phyloP scores from a whole-genome alignment of 768 basidiomycete genomes.

The Russula sp. region DNA sequence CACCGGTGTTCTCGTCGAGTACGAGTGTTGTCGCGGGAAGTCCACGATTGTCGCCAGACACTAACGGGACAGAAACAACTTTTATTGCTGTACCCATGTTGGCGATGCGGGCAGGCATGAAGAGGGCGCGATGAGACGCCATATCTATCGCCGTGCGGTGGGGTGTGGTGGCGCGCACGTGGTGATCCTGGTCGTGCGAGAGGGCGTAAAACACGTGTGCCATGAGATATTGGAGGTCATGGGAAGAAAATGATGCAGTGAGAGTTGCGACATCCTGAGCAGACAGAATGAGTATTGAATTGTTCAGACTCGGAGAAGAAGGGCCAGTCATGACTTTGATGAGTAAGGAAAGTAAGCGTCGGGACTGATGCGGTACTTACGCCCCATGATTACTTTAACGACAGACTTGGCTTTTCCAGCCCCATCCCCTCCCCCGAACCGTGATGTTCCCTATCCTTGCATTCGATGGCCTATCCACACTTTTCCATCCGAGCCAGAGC shows the following conservation, averaged over 20 bases:
- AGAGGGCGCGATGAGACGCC: constrained; percentile 56
- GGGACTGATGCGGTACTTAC: constrained; percentile 23
- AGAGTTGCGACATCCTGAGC: constrained; percentile 54
- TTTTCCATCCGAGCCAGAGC: neutral
- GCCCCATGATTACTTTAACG: neutral
- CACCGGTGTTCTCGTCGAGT: constrained; percentile 66
- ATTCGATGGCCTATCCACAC: neutral
- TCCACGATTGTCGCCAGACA: constrained; percentile 45
- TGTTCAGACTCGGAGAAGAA: neutral
- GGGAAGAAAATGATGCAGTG: constrained; percentile 44
- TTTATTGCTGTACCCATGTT: constrained; percentile 63
- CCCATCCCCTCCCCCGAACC: neutral
- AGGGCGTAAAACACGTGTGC: constrained; percentile 29
- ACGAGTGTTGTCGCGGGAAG: constrained; percentile 76
- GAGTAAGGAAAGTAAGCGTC: neutral
- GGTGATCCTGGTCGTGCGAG: neutral
- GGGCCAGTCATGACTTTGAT: neutral
- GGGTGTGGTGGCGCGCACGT: constrained; percentile 39
- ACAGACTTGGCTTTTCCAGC: neutral
- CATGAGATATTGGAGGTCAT: constrained; percentile 38
- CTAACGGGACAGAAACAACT: constrained; percentile 70
- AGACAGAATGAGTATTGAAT: constrained; percentile 54
- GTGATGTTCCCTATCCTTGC: neutral
- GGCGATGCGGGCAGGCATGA: constrained; percentile 77
- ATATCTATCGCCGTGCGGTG: constrained; percentile 54